Base-by-base conservation (phyloP, 148 eudicot genomes). In the Vaccinium macrocarpon region DNA sequence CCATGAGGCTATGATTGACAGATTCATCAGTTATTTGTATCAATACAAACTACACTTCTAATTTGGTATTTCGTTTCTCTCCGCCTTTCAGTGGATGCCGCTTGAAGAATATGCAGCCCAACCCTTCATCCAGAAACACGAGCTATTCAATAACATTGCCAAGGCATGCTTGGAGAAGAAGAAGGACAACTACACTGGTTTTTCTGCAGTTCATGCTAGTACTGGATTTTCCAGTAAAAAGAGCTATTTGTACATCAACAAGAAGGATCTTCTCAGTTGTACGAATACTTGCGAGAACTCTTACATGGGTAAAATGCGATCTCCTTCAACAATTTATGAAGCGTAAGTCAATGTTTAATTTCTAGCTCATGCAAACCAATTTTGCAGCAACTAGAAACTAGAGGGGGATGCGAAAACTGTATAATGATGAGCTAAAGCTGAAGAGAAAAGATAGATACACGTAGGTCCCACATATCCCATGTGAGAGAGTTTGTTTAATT, bases 61-160 rank as follows among this genome's bases (percentile, higher is more conserved):
- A 66, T 66, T 27, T 23, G 11, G 38, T 25, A 27, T 68, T 68
- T 25, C 27, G 16, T 13, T 0, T 27, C 73, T 68, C 38, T 68
- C 32, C 9, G 27, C 25, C 29, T 48, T 82, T 80, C 88, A 91
- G 92, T 91, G 93, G 93, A 90, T 91, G 89, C 85, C 86, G 4
- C 76, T 90, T 74, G 90, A 90, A 64, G 93, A 91, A 88, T 91
- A 90, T 49, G 90, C 92, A 61, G 91, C 84, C 2, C 88, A 90
- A 48, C 84, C 93, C 8, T 87, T 87, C 80, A 82, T 83, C 52
- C 82, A 86, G 79, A 84, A 85, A 57, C 80, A 85, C 14, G 90
- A 87, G 59, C 84, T 75, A 50, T 87, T 88, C 53, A 85, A 55
- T 57, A 19, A 76, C 79, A 82, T 86, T 14, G 82, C 83, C 48